phyloP scores from a whole-genome alignment of 1,284 basidiomycete species.

The Fistulinella cinereoalba region DNA sequence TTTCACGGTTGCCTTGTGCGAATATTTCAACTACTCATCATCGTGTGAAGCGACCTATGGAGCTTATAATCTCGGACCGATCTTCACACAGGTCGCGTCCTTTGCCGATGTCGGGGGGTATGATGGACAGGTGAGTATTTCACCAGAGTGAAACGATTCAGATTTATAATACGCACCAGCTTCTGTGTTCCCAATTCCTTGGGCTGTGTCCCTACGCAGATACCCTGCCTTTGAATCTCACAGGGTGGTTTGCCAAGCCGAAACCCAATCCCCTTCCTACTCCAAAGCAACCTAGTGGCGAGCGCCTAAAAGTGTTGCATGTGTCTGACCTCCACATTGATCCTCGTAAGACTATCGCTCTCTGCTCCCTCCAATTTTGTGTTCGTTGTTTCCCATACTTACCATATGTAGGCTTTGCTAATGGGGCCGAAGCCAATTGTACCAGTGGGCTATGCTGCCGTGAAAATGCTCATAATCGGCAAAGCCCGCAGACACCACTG shows the following conservation, averaged over 20 bases:
- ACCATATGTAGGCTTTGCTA: slow-evolving; percentile 55
- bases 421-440: slow-evolving; percentile 73
- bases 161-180: slow-evolving; percentile 29
- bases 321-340: slow-evolving; percentile 79
- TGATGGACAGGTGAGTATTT: slow-evolving; percentile 58
- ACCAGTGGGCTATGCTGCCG: slow-evolving; percentile 74
- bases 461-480: slow-evolving; percentile 48
- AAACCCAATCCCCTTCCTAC: slow-evolving; percentile 64
- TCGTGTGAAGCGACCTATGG: slow-evolving; percentile 52
- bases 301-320: slow-evolving; percentile 72
- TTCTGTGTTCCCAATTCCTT: slow-evolving; percentile 56
- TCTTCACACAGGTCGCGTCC: slow-evolving; percentile 65
- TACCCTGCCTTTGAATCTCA: slow-evolving; percentile 51
- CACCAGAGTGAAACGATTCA: slow-evolving; percentile 19
- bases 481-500: slow-evolving; percentile 49
- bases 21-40: slow-evolving; percentile 54
- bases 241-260: slow-evolving; percentile 60
- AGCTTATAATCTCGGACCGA: slow-evolving; percentile 49
- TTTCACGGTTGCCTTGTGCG: slow-evolving; percentile 59
- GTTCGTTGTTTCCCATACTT: neutral
- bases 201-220: slow-evolving; percentile 49
- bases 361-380: neutral
- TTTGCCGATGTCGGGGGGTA: slow-evolving; percentile 64
- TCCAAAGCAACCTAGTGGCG: slow-evolving; percentile 55
- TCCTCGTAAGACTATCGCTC: slow-evolving; percentile 47